Conservation (phyloP, 2,329 filamentous ascomycete species). For the Diaporthe amygdali region DNA sequence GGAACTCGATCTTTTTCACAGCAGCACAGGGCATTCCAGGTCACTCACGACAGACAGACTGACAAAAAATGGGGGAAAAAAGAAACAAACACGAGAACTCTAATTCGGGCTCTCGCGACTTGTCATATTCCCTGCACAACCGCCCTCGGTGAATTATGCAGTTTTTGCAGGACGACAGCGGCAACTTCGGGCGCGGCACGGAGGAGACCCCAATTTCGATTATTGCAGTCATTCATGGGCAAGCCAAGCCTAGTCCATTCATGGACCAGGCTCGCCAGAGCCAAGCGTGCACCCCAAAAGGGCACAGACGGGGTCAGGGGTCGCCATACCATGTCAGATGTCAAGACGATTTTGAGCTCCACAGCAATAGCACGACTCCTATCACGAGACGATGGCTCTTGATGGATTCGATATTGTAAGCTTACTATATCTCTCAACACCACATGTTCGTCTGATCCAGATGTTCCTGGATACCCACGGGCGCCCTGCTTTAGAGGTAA, state of each 20-base stretch:
- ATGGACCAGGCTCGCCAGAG: neutral
- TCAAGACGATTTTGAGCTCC: constrained; percentile 14
- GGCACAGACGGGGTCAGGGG: constrained; percentile 15
- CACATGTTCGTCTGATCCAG: neutral
- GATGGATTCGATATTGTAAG: neutral
- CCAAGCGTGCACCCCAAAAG: neutral
- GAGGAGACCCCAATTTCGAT: constrained; percentile 2
- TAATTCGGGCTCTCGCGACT: neutral
- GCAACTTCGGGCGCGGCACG: neutral
- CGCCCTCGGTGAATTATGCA: constrained; percentile 7
- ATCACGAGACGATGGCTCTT: neutral
- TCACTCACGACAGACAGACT: neutral
- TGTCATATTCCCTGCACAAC: constrained; percentile 14
- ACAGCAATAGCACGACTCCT: neutral
- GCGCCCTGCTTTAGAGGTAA: neutral
- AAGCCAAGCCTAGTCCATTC: constrained; percentile 7
- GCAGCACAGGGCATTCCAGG: neutral
- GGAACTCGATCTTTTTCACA: neutral
- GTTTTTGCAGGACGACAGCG: neutral
- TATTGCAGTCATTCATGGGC: constrained; percentile 1
- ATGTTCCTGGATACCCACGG: neutral
- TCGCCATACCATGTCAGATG: constrained; percentile 6
- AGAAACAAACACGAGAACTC: constrained; percentile 1
- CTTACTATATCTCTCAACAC: neutral
- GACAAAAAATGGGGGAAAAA: too few species aligned